Percentiles rank a stretch among this genome's conserved stretches.
These are phyloP conservation scores for Mycena crocata DNA, from an alignment of 768 basidiomycete genomes.

Conservation along the genomic window DNA sequence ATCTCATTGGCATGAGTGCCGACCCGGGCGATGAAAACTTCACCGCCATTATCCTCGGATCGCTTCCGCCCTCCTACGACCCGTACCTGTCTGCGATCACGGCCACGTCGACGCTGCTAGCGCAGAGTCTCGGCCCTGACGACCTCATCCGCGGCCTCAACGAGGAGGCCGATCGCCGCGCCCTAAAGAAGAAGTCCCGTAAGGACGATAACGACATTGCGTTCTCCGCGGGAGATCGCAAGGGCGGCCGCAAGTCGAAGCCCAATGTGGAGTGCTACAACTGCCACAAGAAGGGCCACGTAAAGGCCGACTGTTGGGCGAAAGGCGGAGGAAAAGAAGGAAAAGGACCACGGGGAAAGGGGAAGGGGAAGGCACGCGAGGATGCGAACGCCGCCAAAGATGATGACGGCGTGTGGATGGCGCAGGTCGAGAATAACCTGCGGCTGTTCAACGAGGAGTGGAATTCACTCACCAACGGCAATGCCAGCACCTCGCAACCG, in stretches of 20 bases:
- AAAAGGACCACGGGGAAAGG: constrained; percentile 25
- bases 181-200: constrained; percentile 19
- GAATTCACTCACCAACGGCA: neutral
- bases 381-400: neutral
- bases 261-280: constrained; percentile 33
- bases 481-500: neutral
- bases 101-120: constrained; percentile 27
- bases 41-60: constrained; percentile 37
- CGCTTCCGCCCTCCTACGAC: constrained; percentile 38
- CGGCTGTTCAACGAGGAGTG: neutral
- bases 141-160: constrained; percentile 30
- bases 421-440: constrained; percentile 17
- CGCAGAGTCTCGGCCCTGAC: constrained; percentile 26
- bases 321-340: constrained; percentile 34
- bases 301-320: constrained; percentile 32
- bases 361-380: neutral
- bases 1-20: constrained; percentile 26
- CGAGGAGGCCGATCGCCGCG: constrained; percentile 30
- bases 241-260: constrained; percentile 1
- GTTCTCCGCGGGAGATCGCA: constrained; percentile 17
- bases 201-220: constrained; percentile 23
- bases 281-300: constrained; percentile 36
- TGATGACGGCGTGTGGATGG: constrained; percentile 28
- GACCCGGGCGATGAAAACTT: too few relatives aligned
- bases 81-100: constrained; percentile 36